Evolutionary conservation across 2,329 filamentous ascomycete species (phyloP).

Genomic region (Trichoderma lentiforme): DNA sequence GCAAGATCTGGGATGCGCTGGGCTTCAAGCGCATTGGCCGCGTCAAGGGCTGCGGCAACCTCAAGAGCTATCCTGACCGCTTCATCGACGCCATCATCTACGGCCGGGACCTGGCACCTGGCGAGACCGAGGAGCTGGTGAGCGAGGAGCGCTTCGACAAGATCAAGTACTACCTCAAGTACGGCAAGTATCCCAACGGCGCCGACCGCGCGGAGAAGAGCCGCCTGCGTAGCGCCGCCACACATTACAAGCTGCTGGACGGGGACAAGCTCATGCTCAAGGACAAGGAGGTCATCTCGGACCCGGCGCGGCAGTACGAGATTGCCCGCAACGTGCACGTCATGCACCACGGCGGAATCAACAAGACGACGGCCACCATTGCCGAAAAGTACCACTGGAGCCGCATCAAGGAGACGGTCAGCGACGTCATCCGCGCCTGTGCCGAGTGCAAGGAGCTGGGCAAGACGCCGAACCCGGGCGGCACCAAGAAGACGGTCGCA

Average conservation of each 20-base stretch:
- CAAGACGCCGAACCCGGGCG: slow-evolving; percentile 46
- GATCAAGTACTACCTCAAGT: slow-evolving; percentile 95
- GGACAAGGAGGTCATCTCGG: slow-evolving; percentile 93
- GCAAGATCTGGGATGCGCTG: slow-evolving; percentile 86
- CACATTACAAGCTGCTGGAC: slow-evolving; percentile 83
- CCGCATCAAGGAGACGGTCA: slow-evolving; percentile 95
- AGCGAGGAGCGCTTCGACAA: slow-evolving; percentile 98
- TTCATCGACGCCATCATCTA: slow-evolving; percentile 75
- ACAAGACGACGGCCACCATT: slow-evolving; percentile 94
- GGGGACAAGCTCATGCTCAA: slow-evolving; percentile 90
- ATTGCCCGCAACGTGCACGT: slow-evolving; percentile 78
- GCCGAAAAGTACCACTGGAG: slow-evolving; percentile 97
- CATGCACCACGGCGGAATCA: slow-evolving; percentile 82
- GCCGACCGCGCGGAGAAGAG: slow-evolving; percentile 95
- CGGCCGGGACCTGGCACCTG: slow-evolving; percentile 58
- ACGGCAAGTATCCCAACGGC: slow-evolving; percentile 86
- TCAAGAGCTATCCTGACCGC: slow-evolving; percentile 65
- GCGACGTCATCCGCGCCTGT: slow-evolving; percentile 89
- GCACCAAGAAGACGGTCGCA: slow-evolving; percentile 23
- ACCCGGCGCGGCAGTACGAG: slow-evolving; percentile 84
- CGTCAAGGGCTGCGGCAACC: slow-evolving; percentile 68
- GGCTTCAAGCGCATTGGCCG: slow-evolving; percentile 90
- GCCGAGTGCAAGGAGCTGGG: slow-evolving; percentile 79
- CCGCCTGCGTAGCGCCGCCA: slow-evolving; percentile 86
- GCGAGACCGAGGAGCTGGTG: slow-evolving; percentile 74